phyloP scores from a whole-genome alignment of 306 rosid species.

The Urtica urens region DNA sequence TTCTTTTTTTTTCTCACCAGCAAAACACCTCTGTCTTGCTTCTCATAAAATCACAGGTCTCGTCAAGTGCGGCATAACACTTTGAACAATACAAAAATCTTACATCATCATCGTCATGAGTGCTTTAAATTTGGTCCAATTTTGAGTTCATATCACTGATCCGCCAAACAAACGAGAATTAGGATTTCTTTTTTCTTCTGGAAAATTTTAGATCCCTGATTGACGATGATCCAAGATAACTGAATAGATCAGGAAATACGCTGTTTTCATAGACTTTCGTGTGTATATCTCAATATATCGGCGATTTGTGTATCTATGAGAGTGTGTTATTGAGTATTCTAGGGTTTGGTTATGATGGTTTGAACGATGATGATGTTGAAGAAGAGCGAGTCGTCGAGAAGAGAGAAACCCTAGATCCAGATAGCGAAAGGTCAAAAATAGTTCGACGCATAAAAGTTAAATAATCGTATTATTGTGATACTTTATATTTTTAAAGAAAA shows the following conservation, averaged over 20 bases:
- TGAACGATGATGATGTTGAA: constrained; percentile 18
- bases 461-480: neutral
- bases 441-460: constrained; percentile 21
- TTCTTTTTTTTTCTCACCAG: constrained; percentile 20
- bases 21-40: constrained; percentile 23
- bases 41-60: constrained; percentile 12
- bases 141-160: constrained; percentile 35
- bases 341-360: constrained; percentile 41
- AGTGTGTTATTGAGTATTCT: too few relatives aligned
- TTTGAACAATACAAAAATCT: constrained; percentile 20
- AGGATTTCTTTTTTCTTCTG: constrained; percentile 16
- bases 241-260: neutral
- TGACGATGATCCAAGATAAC: constrained; percentile 26
- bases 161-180: constrained; percentile 2
- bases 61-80: constrained; percentile 20
- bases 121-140: constrained; percentile 52
- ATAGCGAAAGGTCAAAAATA: constrained; percentile 74
- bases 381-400: constrained; percentile 29
- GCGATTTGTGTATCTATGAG: constrained; percentile 9
- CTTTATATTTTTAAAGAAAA: neutral
- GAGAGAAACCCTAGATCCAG: constrained; percentile 98
- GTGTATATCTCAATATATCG: constrained; percentile 2
- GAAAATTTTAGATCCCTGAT: constrained; percentile 56
- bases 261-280: neutral
- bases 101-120: constrained; percentile 38